Evolutionary conservation across 495 filamentous ascomycete species (phyloP).

Genomic region (Sordaria brevicollis): DNA sequence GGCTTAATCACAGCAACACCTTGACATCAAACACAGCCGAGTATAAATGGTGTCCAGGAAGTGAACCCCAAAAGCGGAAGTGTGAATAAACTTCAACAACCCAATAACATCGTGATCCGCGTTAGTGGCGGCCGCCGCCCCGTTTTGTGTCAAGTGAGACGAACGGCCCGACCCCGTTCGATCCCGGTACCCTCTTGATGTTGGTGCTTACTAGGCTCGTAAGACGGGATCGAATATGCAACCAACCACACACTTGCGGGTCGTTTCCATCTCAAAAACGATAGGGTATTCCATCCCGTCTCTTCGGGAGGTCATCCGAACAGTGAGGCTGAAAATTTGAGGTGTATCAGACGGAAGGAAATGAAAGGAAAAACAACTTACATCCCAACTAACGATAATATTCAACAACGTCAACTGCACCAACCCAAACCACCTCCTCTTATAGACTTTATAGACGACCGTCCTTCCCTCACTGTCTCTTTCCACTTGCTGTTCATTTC

Average conservation of each 20-base stretch:
- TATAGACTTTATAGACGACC: slow-evolving; percentile 65
- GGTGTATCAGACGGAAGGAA: background rate
- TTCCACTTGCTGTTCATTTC: background rate
- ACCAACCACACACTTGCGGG: background rate
- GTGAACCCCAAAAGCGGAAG: background rate
- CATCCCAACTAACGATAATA: slow-evolving; percentile 90
- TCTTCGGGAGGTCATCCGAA: too few relatives aligned
- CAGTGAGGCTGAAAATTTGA: background rate
- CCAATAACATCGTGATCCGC: background rate
- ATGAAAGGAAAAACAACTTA: slow-evolving; percentile 37
- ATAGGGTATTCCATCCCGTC: background rate
- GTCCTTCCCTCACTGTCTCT: slow-evolving; percentile 7
- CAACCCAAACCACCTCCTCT: slow-evolving; percentile 81
- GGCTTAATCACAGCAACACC: background rate
- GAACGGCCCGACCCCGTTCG: background rate
- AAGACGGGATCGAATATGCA: background rate
- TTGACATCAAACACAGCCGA: background rate
- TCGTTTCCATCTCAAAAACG: background rate
- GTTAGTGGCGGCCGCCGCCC: background rate
- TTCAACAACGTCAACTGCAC: slow-evolving; percentile 77
- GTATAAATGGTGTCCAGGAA: background rate
- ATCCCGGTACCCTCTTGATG: background rate
- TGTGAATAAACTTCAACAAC: background rate
- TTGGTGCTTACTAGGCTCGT: background rate
- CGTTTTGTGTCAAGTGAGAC: background rate